A percentile compares a stretch with the other conserved stretches of the same genome.
phyloP scores from a whole-genome alignment of 345 rosid genomes.

The Salix exigua region DNA sequence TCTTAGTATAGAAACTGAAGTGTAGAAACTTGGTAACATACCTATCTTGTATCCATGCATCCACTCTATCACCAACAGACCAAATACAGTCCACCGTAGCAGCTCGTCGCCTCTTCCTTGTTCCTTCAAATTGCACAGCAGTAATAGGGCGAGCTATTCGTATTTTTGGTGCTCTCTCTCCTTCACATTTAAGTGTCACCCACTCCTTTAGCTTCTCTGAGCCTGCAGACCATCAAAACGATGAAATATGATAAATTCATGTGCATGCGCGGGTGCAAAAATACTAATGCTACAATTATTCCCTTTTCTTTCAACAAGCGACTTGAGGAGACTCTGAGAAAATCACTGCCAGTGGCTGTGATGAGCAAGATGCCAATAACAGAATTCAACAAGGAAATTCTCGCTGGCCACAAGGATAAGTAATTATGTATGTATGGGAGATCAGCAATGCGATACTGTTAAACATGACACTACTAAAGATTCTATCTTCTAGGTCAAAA shows the following conservation, averaged over 20 bases:
- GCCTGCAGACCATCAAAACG: constrained; percentile 32
- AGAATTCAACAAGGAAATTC: neutral
- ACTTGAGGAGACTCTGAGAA: neutral
- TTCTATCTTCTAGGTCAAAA: neutral
- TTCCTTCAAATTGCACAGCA: constrained; percentile 74
- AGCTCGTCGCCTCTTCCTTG: constrained; percentile 90
- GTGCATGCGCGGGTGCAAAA: neutral
- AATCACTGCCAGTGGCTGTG: neutral
- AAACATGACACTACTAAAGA: neutral
- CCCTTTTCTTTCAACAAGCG: neutral
- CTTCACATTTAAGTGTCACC: constrained; percentile 66
- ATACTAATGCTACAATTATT: neutral
- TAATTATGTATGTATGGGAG: neutral
- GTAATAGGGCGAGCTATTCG: constrained; percentile 68
- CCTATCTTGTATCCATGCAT: constrained; percentile 85
- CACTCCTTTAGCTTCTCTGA: constrained; percentile 79
- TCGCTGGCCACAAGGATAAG: neutral
- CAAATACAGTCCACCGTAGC: constrained; percentile 66
- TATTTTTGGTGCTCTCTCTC: constrained; percentile 59
- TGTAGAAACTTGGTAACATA: constrained; percentile 11
- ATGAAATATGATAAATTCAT: neutral
- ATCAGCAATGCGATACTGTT: neutral
- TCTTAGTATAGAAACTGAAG: constrained; percentile 19
- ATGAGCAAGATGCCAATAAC: neutral
- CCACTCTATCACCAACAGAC: constrained; percentile 91